Evolutionary conservation across 2,329 filamentous ascomycete species (phyloP).

Genomic region (Neophaeococcomyces mojaviensis): DNA sequence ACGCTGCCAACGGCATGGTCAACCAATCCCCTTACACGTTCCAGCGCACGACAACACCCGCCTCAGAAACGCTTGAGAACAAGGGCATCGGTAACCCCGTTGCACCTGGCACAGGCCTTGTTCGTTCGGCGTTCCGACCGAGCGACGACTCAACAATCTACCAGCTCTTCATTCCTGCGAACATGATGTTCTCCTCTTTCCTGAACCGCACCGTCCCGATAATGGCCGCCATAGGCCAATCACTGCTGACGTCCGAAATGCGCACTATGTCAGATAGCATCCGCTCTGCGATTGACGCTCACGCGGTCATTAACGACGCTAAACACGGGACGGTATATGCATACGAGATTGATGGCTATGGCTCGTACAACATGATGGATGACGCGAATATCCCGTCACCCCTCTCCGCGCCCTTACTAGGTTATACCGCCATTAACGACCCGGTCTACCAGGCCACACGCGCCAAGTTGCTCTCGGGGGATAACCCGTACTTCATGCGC

Average conservation of each 20-base stretch:
- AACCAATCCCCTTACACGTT: constrained; percentile 60
- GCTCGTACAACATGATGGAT: constrained; percentile 54
- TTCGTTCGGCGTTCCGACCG: constrained; percentile 85
- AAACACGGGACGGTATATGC: constrained; percentile 53
- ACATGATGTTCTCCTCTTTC: constrained; percentile 90
- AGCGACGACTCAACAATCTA: constrained; percentile 91
- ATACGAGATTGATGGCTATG: constrained; percentile 58
- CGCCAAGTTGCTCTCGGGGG: constrained; percentile 34
- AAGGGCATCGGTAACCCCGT: constrained; percentile 80
- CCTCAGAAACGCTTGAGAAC: constrained; percentile 82
- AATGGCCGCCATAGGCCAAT: constrained; percentile 49
- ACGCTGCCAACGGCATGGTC: constrained; percentile 32
- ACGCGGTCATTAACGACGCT: constrained; percentile 46
- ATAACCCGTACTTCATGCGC: constrained; percentile 45
- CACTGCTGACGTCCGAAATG: constrained; percentile 62
- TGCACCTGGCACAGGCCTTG: constrained; percentile 70
- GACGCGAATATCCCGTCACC: constrained; percentile 57
- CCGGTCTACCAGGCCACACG: constrained; percentile 38
- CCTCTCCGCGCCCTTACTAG: constrained; percentile 54
- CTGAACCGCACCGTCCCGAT: constrained; percentile 64
- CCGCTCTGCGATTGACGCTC: constrained; percentile 47
- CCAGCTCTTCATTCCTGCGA: constrained; percentile 88
- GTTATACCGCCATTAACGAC: constrained; percentile 41
- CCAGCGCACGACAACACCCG: constrained; percentile 66
- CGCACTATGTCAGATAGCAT: constrained; percentile 44